Conservation (phyloP, 495 filamentous ascomycete genomes). For the Aspergillus baeticus region DNA sequence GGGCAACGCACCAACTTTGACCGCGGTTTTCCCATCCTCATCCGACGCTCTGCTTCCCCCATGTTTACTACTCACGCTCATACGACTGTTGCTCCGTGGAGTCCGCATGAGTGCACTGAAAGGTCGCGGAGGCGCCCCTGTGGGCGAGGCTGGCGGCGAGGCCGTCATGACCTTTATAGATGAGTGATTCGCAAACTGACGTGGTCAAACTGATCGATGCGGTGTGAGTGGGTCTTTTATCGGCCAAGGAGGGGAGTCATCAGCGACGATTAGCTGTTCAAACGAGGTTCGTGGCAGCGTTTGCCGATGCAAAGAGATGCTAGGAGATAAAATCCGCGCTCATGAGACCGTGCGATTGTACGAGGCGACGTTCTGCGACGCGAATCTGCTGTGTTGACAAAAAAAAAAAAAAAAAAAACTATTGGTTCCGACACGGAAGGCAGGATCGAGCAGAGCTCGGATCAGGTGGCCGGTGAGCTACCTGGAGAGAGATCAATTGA, state of each 20-base stretch:
- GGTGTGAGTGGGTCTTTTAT: constrained; percentile 19
- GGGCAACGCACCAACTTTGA: constrained; percentile 95
- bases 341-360: constrained; percentile 11
- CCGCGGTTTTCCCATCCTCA: constrained; percentile 92
- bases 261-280: constrained; percentile 15
- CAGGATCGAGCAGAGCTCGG: constrained; percentile 1
- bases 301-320: not conserved
- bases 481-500: not conserved
- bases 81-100: constrained; percentile 79
- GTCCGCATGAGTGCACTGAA: constrained; percentile 85
- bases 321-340: constrained; percentile 5
- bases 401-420: no score
- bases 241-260: constrained; percentile 20
- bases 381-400: constrained; percentile 16
- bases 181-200: constrained; percentile 5
- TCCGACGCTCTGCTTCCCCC: constrained; percentile 87
- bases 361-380: constrained; percentile 24
- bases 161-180: constrained; percentile 45
- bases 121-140: constrained; percentile 63
- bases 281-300: not conserved
- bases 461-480: not conserved
- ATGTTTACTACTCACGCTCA: constrained; percentile 81
- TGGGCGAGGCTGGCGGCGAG: constrained; percentile 60
- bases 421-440: constrained; percentile 1
- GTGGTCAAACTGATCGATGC: constrained; percentile 19